phyloP scores from a whole-genome alignment of 2,329 filamentous ascomycete species.

The Coniella vitis region DNA sequence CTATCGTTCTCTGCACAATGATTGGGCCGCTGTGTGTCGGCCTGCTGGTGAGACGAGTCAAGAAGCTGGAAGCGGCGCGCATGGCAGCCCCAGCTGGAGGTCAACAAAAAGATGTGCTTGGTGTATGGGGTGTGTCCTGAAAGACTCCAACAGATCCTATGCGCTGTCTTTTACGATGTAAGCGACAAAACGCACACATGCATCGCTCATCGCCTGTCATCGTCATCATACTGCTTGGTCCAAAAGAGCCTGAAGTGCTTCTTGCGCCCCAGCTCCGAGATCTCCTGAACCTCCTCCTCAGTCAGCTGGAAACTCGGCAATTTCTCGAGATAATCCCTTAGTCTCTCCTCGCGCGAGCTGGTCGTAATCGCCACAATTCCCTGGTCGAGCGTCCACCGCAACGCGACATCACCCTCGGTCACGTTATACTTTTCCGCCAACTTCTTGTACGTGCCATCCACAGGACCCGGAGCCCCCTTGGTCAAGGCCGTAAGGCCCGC shows the following conservation, averaged over 20 bases:
- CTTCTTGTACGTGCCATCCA: slow-evolving; percentile 42
- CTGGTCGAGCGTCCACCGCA: slow-evolving; percentile 43
- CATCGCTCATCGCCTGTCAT: slow-evolving; percentile 8
- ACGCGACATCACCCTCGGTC: slow-evolving; percentile 45
- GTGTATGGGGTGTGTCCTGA: slow-evolving; percentile 11
- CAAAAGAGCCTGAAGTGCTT: slow-evolving; percentile 13
- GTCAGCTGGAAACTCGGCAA: slow-evolving; percentile 46
- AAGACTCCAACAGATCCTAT: too few relatives aligned
- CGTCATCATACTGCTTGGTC: slow-evolving; percentile 6
- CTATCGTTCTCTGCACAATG: slow-evolving; percentile 48
- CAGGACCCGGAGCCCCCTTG: slow-evolving; percentile 43
- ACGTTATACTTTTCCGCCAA: slow-evolving; percentile 51
- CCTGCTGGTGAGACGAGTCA: slow-evolving; percentile 36
- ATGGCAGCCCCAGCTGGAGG: not conserved
- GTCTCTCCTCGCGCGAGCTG: slow-evolving; percentile 44
- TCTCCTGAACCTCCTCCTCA: slow-evolving; percentile 44
- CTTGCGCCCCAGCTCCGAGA: slow-evolving; percentile 23
- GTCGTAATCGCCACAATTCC: slow-evolving; percentile 49
- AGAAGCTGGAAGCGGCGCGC: slow-evolving; percentile 23
- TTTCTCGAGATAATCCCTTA: slow-evolving; percentile 44
- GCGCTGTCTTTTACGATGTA: not conserved
- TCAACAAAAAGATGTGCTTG: slow-evolving; percentile 3
- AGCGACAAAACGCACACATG: too few relatives aligned
- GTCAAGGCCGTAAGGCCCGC: slow-evolving; percentile 41
- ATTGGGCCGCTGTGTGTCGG: slow-evolving; percentile 43